Evolutionary conservation across 768 basidiomycete species (phyloP).

Genomic region (Pulveroboletus sp.): DNA sequence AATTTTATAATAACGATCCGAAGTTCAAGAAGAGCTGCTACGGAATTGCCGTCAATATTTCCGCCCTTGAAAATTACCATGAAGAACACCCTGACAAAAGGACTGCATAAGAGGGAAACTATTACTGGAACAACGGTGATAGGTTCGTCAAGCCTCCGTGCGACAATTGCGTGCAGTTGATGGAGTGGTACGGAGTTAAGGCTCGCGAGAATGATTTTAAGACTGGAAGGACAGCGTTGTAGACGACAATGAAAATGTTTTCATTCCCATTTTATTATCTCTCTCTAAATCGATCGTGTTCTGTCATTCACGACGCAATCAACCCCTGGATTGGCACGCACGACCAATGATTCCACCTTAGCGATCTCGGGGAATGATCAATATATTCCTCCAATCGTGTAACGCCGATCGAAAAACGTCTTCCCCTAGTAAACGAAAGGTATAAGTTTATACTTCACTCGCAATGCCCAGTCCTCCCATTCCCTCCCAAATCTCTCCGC

Average conservation of each 20-base stretch:
- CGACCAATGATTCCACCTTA: no score
- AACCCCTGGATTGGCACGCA: no score
- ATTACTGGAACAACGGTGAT: not conserved
- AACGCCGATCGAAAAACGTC: no score
- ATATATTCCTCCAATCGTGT: no score
- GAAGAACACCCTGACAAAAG: no score
- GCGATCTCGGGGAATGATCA: no score
- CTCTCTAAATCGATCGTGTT: no score
- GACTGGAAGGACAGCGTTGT: not conserved
- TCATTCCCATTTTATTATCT: no score
- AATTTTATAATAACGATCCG: not conserved
- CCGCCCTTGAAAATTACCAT: not conserved
- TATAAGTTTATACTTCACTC: conserved; percentile 8
- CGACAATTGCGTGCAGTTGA: not conserved
- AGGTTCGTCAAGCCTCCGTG: not conserved
- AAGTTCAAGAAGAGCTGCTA: not conserved
- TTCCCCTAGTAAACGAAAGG: conserved; percentile 4
- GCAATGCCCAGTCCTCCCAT: conserved; percentile 20
- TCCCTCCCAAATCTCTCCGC: conserved; percentile 15
- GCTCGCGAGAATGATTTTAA: not conserved
- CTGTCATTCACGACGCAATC: no score
- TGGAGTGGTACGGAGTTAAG: not conserved
- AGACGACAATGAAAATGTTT: no score
- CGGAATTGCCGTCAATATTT: not conserved
- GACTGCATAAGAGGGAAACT: not conserved